Evolutionary conservation across 2,329 filamentous ascomycete genomes (phyloP).

Genomic region (Purpureocillium lavendulum): DNA sequence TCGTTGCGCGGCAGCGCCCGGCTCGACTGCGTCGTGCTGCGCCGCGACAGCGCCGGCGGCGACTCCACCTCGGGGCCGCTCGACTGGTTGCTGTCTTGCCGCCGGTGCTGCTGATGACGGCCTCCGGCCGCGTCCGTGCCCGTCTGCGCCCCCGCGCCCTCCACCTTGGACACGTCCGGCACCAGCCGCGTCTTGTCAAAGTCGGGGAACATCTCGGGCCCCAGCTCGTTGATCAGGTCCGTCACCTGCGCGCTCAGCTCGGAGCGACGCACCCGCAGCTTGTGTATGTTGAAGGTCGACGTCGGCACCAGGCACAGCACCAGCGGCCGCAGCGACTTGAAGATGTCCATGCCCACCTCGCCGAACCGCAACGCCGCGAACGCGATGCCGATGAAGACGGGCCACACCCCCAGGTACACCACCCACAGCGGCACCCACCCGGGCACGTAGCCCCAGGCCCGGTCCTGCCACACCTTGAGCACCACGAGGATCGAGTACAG

Average conservation of each 20-base stretch:
- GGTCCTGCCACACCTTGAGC: constrained; percentile 71
- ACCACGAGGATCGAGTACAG: constrained; percentile 70
- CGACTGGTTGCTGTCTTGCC: constrained; percentile 43
- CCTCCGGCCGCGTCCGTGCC: too few species aligned
- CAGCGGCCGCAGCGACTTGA: constrained; percentile 87
- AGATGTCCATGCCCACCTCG: constrained; percentile 97
- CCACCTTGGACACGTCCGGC: constrained; percentile 39
- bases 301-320: constrained; percentile 77
- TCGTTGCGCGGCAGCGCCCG: constrained; percentile 71
- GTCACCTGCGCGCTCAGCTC: constrained; percentile 77
- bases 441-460: constrained; percentile 75
- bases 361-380: constrained; percentile 92
- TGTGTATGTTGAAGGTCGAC: constrained; percentile 75
- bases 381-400: constrained; percentile 79
- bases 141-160: constrained; percentile 19
- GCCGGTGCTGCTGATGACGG: constrained; percentile 19
- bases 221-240: constrained; percentile 86
- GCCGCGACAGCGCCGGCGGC: constrained; percentile 31
- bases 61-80: constrained; percentile 26
- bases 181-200: constrained; percentile 73
- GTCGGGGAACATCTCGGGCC: constrained; percentile 95
- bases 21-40: constrained; percentile 46
- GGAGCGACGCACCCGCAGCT: constrained; percentile 63
- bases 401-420: constrained; percentile 65
- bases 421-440: constrained; percentile 72